phyloP scores from a whole-genome alignment of 208 protist genomes.

The Leishmania aethiopica region DNA sequence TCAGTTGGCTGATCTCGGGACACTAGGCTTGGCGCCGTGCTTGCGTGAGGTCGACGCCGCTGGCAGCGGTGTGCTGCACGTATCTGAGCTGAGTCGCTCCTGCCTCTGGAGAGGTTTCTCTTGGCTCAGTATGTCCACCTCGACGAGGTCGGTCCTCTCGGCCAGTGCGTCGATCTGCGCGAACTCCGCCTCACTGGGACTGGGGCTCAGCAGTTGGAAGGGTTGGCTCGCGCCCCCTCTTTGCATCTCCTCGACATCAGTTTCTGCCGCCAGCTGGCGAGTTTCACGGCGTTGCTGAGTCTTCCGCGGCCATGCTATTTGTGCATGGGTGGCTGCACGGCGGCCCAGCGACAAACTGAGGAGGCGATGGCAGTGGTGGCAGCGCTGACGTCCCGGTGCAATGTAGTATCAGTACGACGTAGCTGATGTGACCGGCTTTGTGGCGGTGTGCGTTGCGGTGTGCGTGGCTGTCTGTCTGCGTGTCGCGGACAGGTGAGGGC shows the following conservation, averaged over 20 bases:
- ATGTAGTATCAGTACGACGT: not conserved
- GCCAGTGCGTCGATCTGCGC: conserved; percentile 7
- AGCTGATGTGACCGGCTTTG: not conserved
- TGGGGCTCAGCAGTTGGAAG: not conserved
- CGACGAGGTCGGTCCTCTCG: conserved; percentile 10
- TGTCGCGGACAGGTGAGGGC: not conserved
- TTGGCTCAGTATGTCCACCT: conserved; percentile 12
- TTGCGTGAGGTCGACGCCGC: conserved; percentile 17
- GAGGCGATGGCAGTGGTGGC: not conserved
- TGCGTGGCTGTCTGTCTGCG: not conserved
- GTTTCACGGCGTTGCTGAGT: conserved; percentile 11
- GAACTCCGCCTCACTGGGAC: conserved; percentile 12
- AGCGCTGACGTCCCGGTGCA: not conserved
- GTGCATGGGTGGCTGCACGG: conserved; percentile 10
- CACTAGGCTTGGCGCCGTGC: conserved; percentile 12
- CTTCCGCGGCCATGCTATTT: conserved; percentile 3
- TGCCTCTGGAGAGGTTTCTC: conserved; percentile 9
- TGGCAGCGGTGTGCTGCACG: conserved; percentile 8
- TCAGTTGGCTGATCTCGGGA: conserved; percentile 20
- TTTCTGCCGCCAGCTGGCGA: conserved; percentile 20
- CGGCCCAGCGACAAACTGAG: conserved; percentile 8
- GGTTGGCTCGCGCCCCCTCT: conserved; percentile 2
- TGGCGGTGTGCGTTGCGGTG: not conserved
- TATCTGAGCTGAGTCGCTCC: conserved; percentile 11
- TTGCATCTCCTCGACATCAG: conserved; percentile 23